phyloP scores from a whole-genome alignment of 805 yeast species.

The Candida arabinofermentans region DNA sequence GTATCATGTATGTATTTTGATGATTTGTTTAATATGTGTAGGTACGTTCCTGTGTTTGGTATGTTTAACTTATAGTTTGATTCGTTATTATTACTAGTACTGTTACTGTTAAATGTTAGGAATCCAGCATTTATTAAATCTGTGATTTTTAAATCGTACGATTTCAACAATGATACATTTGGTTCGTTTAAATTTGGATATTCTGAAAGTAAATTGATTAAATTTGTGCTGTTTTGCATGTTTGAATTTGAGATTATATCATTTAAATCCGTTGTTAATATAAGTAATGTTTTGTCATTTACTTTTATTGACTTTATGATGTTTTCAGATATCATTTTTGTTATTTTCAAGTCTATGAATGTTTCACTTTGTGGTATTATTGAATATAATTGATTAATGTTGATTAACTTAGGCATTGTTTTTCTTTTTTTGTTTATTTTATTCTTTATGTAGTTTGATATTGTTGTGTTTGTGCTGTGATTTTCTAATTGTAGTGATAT shows the following conservation, averaged over 20 bases:
- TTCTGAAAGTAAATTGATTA: slow-evolving; percentile 14
- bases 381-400: slow-evolving; percentile 47
- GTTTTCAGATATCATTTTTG: slow-evolving; percentile 34
- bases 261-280: slow-evolving; percentile 22
- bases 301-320: slow-evolving; percentile 27
- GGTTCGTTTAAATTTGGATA: slow-evolving; percentile 24
- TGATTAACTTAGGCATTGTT: slow-evolving; percentile 36
- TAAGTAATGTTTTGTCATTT: slow-evolving; percentile 18
- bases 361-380: slow-evolving; percentile 44
- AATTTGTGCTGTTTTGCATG: slow-evolving; percentile 7
- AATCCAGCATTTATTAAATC: slow-evolving; percentile 38
- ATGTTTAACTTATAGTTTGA: too few relatives aligned
- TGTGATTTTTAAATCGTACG: slow-evolving; percentile 25
- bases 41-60: too few relatives aligned
- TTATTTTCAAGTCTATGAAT: slow-evolving; percentile 44
- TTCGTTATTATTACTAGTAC: too few relatives aligned
- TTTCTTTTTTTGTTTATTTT: slow-evolving; percentile 15
- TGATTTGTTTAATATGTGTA: slow-evolving; percentile 42
- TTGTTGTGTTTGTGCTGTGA: slow-evolving; percentile 15
- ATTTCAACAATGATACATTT: slow-evolving; percentile 17
- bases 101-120: slow-evolving; percentile 38
- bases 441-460: slow-evolving; percentile 18
- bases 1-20: slow-evolving; percentile 40
- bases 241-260: slow-evolving; percentile 7
- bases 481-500: slow-evolving; percentile 17